Evolutionary conservation across 2,329 filamentous ascomycete species (phyloP), one percentile per base, ranked within the genome.

Genomic region (Cercospora sp.): DNA sequence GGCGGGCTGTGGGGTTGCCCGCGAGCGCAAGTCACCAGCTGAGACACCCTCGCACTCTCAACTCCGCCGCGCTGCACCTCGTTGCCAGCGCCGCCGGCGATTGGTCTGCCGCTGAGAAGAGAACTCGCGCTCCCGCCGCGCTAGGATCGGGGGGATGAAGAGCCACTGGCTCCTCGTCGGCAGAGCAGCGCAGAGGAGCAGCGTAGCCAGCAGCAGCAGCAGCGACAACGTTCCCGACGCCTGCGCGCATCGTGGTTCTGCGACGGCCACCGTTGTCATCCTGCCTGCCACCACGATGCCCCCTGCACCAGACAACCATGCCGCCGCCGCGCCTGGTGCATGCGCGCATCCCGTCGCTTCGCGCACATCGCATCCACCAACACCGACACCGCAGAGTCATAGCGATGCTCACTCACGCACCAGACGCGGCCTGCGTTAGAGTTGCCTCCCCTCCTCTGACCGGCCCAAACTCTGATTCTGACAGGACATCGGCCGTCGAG

Each of bases 111-210:
- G 31, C 31, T 36, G 31, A 33, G 33, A 36, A 16, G 33, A 36
- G 33, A 13, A 36, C 33, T 6, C 36, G 36, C 31, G 10, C 36
- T 42, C 36, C 36, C 36, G 36, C 36, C 16, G 31, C 59, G 51
- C 62, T 68, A 62, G 58, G 30, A 30, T 45, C 66, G 66, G 62
- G 62, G 62, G 60, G 55, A n/a, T 42, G 40, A 12, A 12, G 62
- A 51, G 28, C 57, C 45, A 31, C 16, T 68, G 66, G 62, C 66
- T 62, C 59, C 63, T 68, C 59, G 16, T 51, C 66, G 66, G 66
- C 66, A 68, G 18, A 13, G 26, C 33, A 48, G 60, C 23, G 26
- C 36, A 31, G 57, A 13, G 12, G 12, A 36, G 31, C 31, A 33
- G 36, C 36, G 36, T n/a, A 42, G 36, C 36, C 33, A n/a, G 13